A percentile compares a stretch with the other conserved stretches of the same genome.
These are phyloP conservation scores for Xenosphaeropsis pyriputrescens DNA, from an alignment of 2,329 filamentous ascomycete genomes.

Conservation along the genomic window DNA sequence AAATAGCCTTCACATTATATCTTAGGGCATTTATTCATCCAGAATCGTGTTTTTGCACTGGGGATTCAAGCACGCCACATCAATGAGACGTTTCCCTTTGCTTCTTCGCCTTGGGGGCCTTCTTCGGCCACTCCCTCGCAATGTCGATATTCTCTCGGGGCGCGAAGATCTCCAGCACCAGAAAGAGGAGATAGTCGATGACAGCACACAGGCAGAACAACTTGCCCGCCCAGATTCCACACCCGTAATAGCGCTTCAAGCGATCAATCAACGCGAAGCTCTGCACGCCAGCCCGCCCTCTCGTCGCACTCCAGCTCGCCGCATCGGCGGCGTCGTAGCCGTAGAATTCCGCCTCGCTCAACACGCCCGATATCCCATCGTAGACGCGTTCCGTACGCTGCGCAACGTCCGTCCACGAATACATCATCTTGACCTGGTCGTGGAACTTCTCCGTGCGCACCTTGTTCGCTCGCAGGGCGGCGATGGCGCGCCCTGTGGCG, in stretches of 20 bases:
- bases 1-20: too few species aligned
- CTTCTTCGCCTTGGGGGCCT: constrained; percentile 20
- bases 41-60: too few species aligned
- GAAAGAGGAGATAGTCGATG: constrained; percentile 82
- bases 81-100: too few species aligned
- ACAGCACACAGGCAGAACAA: constrained; percentile 90
- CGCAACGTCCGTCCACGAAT: constrained; percentile 95
- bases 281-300: constrained; percentile 54
- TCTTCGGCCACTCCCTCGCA: constrained; percentile 83
- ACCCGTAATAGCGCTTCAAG: constrained; percentile 92
- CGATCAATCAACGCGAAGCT: constrained; percentile 90
- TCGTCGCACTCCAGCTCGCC: constrained; percentile 51
- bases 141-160: constrained; percentile 79
- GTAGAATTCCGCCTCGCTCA: constrained; percentile 79
- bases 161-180: constrained; percentile 77
- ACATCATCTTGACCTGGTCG: constrained; percentile 96
- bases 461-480: constrained; percentile 68
- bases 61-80: too few species aligned
- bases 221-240: constrained; percentile 96
- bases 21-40: too few species aligned
- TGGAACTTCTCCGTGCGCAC: constrained; percentile 90
- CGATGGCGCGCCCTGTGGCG: constrained; percentile 81
- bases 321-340: constrained; percentile 55
- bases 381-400: constrained; percentile 90
- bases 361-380: constrained; percentile 77